Conservation (phyloP, 805 yeast species). For the Wickerhamomyces tratensis region DNA sequence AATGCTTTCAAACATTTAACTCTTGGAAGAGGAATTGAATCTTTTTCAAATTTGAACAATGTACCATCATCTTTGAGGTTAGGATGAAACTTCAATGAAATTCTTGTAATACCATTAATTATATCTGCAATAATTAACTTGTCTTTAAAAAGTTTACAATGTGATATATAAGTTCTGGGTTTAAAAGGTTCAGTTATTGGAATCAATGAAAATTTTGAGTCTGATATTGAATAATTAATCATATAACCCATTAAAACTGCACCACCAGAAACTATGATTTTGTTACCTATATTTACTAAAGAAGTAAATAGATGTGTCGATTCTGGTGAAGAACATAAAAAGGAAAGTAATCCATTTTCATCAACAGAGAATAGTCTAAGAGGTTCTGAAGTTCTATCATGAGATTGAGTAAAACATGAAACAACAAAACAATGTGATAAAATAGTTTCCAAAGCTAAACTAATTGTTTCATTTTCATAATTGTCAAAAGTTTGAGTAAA, state of each 20-base stretch:
- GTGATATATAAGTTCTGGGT: too few relatives aligned
- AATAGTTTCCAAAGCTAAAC: slow-evolving; percentile 22
- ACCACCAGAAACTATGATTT: slow-evolving; percentile 23
- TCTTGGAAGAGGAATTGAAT: not conserved
- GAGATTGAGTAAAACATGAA: slow-evolving; percentile 23
- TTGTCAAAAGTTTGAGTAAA: slow-evolving; percentile 11
- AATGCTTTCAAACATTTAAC: slow-evolving; percentile 9
- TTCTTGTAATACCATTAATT: slow-evolving; percentile 3
- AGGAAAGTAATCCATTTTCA: slow-evolving; percentile 22
- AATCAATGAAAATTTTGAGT: slow-evolving; percentile 21
- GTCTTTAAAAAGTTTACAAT: too few relatives aligned
- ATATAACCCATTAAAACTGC: slow-evolving; percentile 19
- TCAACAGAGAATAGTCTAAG: slow-evolving; percentile 25
- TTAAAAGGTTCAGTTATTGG: slow-evolving; percentile 13
- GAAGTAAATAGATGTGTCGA: slow-evolving; percentile 15
- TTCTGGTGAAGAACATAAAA: slow-evolving; percentile 10
- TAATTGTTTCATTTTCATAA: slow-evolving; percentile 14
- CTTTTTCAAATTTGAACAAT: slow-evolving; percentile 5
- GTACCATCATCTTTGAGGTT: slow-evolving; percentile 4
- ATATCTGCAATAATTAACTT: slow-evolving; percentile 11
- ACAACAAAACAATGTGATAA: slow-evolving; percentile 27
- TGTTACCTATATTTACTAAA: slow-evolving; percentile 18
- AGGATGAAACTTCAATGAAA: slow-evolving; percentile 7
- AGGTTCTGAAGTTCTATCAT: slow-evolving; percentile 20
- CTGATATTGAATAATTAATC: slow-evolving; percentile 23